These are phyloP conservation scores for Amanita rubescens DNA, from an alignment of 768 basidiomycete genomes.

Conservation along the genomic window DNA sequence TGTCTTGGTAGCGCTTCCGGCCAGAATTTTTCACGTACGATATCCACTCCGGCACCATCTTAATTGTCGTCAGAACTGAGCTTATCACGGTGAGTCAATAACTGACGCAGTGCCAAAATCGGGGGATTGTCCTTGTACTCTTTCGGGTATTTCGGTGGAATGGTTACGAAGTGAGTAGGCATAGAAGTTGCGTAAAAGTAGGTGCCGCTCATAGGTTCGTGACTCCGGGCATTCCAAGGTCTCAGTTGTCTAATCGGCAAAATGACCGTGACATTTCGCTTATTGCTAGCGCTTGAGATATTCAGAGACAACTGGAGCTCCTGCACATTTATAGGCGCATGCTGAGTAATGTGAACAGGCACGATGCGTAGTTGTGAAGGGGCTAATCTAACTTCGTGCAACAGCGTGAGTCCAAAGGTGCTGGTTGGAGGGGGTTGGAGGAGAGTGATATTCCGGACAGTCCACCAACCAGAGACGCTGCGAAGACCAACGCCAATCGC, in stretches of 20 bases:
- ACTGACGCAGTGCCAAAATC: conserved; percentile 57
- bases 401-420: neutral
- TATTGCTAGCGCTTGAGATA: conserved; percentile 22
- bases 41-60: conserved; percentile 88
- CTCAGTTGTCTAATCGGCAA: conserved; percentile 41
- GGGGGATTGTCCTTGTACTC: conserved; percentile 32
- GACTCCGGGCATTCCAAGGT: conserved; percentile 29
- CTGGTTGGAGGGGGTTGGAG: neutral
- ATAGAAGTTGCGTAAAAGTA: conserved; percentile 50
- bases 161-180: conserved; percentile 51
- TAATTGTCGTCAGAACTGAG: conserved; percentile 1
- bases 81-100: neutral
- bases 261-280: conserved; percentile 16
- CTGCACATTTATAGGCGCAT: conserved; percentile 24
- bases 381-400: conserved; percentile 32
- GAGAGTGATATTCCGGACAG: conserved; percentile 24
- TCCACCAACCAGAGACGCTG: conserved; percentile 50
- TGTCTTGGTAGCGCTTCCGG: conserved; percentile 52
- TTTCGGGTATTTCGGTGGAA: conserved; percentile 42
- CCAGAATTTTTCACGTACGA: conserved; percentile 52
- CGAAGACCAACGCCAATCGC: conserved; percentile 60
- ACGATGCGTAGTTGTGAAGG: conserved; percentile 58
- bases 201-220: conserved; percentile 41
- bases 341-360: conserved; percentile 43
- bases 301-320: conserved; percentile 31